Evolutionary conservation across 345 rosid species (phyloP), one percentile per base, ranked within the genome.

Genomic region (Euphorbia peplus): DNA sequence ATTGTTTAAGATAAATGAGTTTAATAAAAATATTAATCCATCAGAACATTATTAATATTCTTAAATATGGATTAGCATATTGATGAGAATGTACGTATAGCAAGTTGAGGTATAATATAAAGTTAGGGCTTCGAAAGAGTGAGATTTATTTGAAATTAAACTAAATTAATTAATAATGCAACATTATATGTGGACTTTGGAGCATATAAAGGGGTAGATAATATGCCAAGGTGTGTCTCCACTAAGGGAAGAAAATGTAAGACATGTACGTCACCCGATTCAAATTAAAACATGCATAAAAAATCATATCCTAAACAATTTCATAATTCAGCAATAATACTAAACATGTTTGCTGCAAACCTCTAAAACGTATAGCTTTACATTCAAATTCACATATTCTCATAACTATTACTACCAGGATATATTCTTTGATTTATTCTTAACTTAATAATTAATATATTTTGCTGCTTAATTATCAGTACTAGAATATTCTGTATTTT

Each of bases 181-280:
- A 39, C 6, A 39, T 39, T 39, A 39, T 4, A 4, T 4, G 8
- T 35, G 39, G 3, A 35, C 3, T 35, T 39, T 39, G 42, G 42
- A 39, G 42, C 10, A 39, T 39, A 39, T 4, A 39, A 4, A 39
- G 42, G 6, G 14, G 24, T 13, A 44, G 28, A n/a, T 4, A 72
- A 39, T 56, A 56, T 71, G 63, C 81, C 67, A 65, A 58, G n/a
- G n/a, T n/a, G n/a, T 73, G 67, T 64, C 75, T 56, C 78, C 84
- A 72, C 67, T 30, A 30, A 30, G 48, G 67, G 52, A 51, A 60
- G 68, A 63, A 51, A 21, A 14, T 16, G 19, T 11, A 19, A 15
- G 47, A 60, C 52, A 54, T 9, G n/a, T 12, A 19, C 39, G 9
- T 59, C 66, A 50, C 59, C 70, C 65, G 37, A n/a, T 50, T 16